Evolutionary conservation across 2,329 filamentous ascomycete species (phyloP), one percentile per base, ranked within the genome.

Genomic region (Diaporthe sp.): DNA sequence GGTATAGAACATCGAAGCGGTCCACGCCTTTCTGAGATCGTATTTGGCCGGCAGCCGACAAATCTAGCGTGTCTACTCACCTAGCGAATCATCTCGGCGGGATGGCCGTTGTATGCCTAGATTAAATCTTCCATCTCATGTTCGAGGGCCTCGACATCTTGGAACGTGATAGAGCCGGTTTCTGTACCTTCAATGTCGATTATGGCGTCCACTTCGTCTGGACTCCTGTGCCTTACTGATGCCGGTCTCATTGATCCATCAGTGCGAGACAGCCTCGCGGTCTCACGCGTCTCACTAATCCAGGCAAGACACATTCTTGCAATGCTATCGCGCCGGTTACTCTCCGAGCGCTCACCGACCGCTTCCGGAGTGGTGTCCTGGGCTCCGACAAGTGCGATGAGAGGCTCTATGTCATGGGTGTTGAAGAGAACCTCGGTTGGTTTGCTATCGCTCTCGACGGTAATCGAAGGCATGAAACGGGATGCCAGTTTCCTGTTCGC

Each of bases 271-370:
- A 25, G 13, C n/a, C 47, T 53, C 4, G 31, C 22, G 8, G 22
- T n/a, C n/a, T 68, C 65, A 42, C 34, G 65, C 31, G 22, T 17
- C 15, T 2, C 31, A 13, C 22, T 37, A 25, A 68, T n/a, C 65
- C 65, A 68, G 15, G 47, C 47, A 9, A 53, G 31, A 13, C 65
- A 37, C 47, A 68, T 53, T 17, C 28, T 68, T n/a, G 65, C 65
- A 4, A 68, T 68, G 31, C 2, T 7, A 39, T 68, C 31, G 65
- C 65, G 65, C 4, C 20, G 13, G 10, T 68, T 47, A 25, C 65
- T 25, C 3, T 39, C 31, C 1, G 34, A 4, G 25, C 2, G 31
- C 31, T 4, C 31, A 10, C 22, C 25, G 2, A 12, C 22, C 10
- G 4, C n/a, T 1, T 39, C 65, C 13, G 34, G 20, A 7, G 4